phyloP scores from a whole-genome alignment of 768 basidiomycete genomes.

The Suillus sp. region DNA sequence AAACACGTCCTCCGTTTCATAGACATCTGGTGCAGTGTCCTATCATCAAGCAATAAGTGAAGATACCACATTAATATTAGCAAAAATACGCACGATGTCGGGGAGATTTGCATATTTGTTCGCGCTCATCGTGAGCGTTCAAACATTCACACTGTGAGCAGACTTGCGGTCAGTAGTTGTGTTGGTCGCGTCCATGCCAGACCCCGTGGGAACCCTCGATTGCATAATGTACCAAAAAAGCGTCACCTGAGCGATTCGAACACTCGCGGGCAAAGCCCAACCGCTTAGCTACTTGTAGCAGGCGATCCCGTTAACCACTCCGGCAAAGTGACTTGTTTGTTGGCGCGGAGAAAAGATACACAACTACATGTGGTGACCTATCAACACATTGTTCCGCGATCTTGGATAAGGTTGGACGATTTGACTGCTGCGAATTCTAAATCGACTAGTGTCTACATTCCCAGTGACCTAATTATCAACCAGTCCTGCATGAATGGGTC shows the following conservation, averaged over 20 bases:
- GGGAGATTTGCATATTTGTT: conserved; percentile 88
- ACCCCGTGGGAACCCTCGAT: not conserved
- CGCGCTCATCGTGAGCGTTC: conserved; percentile 47
- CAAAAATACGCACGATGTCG: conserved; percentile 71
- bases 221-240: conserved; percentile 33
- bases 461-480: not conserved
- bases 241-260: conserved; percentile 67
- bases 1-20: conserved; percentile 85
- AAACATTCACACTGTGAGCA: not conserved
- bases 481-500: not conserved
- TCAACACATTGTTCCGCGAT: too few relatives aligned
- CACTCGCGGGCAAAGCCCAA: conserved; percentile 64
- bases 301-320: conserved; percentile 92
- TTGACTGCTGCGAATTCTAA: not conserved
- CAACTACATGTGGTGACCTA: not conserved
- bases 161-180: not conserved
- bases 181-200: not conserved
- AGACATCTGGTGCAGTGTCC: conserved; percentile 92
- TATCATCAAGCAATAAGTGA: conserved; percentile 33
- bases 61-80: not conserved
- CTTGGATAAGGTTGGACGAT: not conserved
- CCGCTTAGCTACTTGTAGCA: conserved; percentile 56
- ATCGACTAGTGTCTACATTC: not conserved
- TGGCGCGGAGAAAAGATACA: fast-evolving
- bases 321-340: conserved; percentile 78